These are phyloP conservation scores for Apiotrichum brassicae DNA, from an alignment of 1,284 basidiomycete genomes.

Conservation along the genomic window DNA sequence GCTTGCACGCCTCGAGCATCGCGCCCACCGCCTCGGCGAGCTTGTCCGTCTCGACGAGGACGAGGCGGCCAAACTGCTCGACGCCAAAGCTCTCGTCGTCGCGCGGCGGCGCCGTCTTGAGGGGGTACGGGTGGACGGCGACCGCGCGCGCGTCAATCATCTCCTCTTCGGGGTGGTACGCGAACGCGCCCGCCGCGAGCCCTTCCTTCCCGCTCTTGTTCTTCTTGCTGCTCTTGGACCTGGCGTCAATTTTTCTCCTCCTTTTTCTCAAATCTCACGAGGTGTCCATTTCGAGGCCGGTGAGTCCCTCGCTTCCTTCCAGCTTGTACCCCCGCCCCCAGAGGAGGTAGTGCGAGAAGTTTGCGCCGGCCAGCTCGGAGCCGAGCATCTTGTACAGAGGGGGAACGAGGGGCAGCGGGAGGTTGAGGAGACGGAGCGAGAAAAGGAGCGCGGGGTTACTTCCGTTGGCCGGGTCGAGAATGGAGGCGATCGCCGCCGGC, in stretches of 20 bases:
- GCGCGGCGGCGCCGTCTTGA: conserved; percentile 58
- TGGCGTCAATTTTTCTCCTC: neutral
- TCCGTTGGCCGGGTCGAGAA: conserved; percentile 36
- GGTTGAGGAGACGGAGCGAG: conserved; percentile 81
- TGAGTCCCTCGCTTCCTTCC: conserved; percentile 38
- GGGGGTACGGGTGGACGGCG: conserved; percentile 60
- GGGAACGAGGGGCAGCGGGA: conserved; percentile 82
- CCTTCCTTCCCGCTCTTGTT: conserved; percentile 39
- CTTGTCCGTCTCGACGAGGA: conserved; percentile 55
- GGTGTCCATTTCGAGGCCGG: conserved; percentile 38
- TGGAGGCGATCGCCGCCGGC: conserved; percentile 45
- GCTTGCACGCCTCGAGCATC: conserved; percentile 41
- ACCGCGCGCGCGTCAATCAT: conserved; percentile 62
- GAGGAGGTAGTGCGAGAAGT: conserved; percentile 41
- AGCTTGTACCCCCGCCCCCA: conserved; percentile 45
- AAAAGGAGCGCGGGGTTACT: conserved; percentile 70
- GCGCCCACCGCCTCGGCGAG: conserved; percentile 40
- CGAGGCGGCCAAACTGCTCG: conserved; percentile 67
- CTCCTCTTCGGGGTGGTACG: conserved; percentile 83
- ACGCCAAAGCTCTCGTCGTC: conserved; percentile 71
- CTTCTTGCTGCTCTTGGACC: conserved; percentile 21
- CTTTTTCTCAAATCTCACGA: neutral
- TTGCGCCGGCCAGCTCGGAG: conserved; percentile 61
- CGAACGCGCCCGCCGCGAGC: conserved; percentile 48
- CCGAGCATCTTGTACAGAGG: conserved; percentile 82